Conservation (phyloP, 805 yeast genomes). For the Hermanozyma aechmeae region DNA sequence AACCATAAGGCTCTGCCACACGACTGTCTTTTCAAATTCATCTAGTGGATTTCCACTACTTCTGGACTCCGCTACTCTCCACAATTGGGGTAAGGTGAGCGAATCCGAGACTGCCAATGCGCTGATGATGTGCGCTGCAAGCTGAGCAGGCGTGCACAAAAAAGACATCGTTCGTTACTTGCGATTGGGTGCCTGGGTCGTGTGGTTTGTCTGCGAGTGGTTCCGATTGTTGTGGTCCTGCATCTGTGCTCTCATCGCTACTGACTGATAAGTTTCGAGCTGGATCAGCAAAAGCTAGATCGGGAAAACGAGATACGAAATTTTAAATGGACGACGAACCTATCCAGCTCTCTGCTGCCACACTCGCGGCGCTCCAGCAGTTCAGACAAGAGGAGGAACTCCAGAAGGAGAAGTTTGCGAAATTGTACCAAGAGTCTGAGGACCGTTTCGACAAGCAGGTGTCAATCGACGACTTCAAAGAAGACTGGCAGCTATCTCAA, state of each 20-base stretch:
- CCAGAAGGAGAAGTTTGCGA: slow-evolving; percentile 46
- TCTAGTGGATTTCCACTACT: slow-evolving; percentile 12
- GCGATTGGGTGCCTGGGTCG: neutral
- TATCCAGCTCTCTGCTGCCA: slow-evolving; percentile 38
- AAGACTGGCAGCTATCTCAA: slow-evolving; percentile 92
- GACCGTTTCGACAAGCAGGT: slow-evolving; percentile 36
- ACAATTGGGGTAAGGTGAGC: slow-evolving; percentile 6
- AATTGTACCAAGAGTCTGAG: slow-evolving; percentile 49
- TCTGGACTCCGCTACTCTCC: slow-evolving; percentile 4
- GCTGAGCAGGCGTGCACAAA: slow-evolving; percentile 9
- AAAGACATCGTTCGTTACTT: slow-evolving; percentile 2
- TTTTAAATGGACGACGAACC: slow-evolving; percentile 36
- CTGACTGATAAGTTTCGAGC: too few species aligned
- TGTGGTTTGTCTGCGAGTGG: too few species aligned
- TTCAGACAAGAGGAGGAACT: slow-evolving; percentile 57
- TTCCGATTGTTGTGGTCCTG: too few species aligned
- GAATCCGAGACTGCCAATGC: slow-evolving; percentile 9
- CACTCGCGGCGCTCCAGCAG: slow-evolving; percentile 51
- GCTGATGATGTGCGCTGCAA: slow-evolving; percentile 7
- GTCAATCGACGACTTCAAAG: slow-evolving; percentile 69
- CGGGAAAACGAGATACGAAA: too few species aligned
- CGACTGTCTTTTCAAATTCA: slow-evolving; percentile 24
- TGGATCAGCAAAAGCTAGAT: too few species aligned
- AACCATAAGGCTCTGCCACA: slow-evolving; percentile 32
- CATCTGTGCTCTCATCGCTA: too few species aligned